A percentile compares a stretch with the other conserved stretches of the same genome.
Conservation (phyloP, 306 rosid species). For the Prosopis cineraria region DNA sequence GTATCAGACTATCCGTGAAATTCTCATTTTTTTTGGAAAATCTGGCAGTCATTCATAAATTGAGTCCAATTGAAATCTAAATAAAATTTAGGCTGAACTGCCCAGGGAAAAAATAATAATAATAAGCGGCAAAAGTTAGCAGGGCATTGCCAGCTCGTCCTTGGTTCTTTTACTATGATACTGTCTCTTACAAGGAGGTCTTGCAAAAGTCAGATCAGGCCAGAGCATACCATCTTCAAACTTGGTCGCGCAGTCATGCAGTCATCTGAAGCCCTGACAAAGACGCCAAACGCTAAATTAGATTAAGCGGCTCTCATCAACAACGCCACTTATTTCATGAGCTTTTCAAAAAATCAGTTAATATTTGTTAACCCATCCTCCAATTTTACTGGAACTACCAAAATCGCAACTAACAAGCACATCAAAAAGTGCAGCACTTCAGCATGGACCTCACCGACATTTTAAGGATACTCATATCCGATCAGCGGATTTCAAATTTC, state of each 20-base stretch:
- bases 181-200: neutral
- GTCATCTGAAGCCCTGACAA: neutral
- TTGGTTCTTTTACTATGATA: neutral
- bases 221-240: neutral
- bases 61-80: too few species aligned
- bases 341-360: neutral
- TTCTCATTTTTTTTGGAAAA: too few species aligned
- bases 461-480: neutral
- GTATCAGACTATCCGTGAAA: too few species aligned
- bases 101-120: too few species aligned
- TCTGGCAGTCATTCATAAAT: too few species aligned
- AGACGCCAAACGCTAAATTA: too few species aligned
- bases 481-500: neutral
- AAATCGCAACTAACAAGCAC: neutral
- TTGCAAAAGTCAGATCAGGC: neutral
- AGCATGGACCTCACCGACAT: neutral
- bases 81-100: too few species aligned
- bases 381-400: too few species aligned
- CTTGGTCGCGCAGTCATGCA: neutral
- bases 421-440: neutral
- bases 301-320: too few species aligned
- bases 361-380: too few species aligned
- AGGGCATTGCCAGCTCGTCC: too few species aligned
- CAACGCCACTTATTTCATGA: slow-evolving; percentile 1
- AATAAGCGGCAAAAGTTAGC: too few species aligned